A percentile compares a stretch with the other conserved stretches of the same genome.
Evolutionary conservation across 2,329 filamentous ascomycete species (phyloP).

Genomic region (Ophiocordyceps camponoti-rufipedis): DNA sequence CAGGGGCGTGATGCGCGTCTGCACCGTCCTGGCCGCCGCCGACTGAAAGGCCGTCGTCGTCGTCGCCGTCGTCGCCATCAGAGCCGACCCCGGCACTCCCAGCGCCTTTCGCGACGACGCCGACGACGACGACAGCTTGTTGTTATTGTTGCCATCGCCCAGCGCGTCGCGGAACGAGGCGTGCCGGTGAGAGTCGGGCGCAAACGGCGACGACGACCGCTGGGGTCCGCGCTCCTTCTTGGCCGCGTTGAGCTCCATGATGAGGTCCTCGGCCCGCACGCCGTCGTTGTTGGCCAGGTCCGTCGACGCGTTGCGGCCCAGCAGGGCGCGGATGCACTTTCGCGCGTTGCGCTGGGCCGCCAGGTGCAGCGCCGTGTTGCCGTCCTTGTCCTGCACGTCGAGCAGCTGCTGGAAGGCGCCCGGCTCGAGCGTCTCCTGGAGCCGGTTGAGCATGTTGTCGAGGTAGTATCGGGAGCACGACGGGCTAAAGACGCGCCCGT

Average conservation of each 20-base stretch:
- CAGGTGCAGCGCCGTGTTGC: constrained; percentile 68
- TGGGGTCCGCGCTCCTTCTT: constrained; percentile 50
- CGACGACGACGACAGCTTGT: constrained; percentile 1
- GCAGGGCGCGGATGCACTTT: constrained; percentile 68
- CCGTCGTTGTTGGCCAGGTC: constrained; percentile 70
- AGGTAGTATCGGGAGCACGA: constrained; percentile 85
- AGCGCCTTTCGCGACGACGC: background rate
- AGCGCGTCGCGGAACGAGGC: constrained; percentile 33
- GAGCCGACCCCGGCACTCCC: too few relatives aligned
- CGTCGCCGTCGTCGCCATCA: background rate
- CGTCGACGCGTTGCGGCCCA: constrained; percentile 64
- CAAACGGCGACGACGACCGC: constrained; percentile 59
- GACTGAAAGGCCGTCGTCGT: constrained; percentile 28
- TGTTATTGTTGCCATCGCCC: constrained; percentile 11
- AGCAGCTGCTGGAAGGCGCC: constrained; percentile 62
- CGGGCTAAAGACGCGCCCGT: constrained; percentile 64
- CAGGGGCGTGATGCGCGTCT: constrained; percentile 49
- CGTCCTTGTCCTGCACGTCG: constrained; percentile 66
- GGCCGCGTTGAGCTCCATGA: constrained; percentile 54
- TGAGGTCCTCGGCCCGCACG: constrained; percentile 68
- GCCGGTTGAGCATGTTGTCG: constrained; percentile 73
- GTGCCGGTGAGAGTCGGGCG: constrained; percentile 39
- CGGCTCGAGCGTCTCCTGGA: constrained; percentile 60
- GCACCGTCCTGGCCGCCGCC: constrained; percentile 49
- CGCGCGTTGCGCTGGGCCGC: constrained; percentile 69